phyloP scores from a whole-genome alignment of 345 rosid species.

The Rhizophora mangle region DNA sequence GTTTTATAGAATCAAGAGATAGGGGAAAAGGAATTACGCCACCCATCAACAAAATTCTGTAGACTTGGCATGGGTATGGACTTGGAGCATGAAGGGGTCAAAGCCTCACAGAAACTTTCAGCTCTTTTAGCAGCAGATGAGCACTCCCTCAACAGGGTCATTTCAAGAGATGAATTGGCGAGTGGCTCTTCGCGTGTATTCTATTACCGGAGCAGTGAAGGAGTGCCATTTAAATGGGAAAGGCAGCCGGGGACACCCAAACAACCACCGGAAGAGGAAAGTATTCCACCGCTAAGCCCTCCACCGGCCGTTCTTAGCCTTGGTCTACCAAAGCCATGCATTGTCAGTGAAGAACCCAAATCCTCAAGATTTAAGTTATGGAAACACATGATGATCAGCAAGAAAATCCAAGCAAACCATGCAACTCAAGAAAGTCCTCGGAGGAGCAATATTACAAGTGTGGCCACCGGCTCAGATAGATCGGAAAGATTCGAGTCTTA shows the following conservation, averaged over 20 bases:
- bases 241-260: conserved; percentile 40
- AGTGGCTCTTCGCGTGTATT: conserved; percentile 34
- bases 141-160: conserved; percentile 30
- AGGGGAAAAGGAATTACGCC: no score
- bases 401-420: conserved; percentile 1
- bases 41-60: background rate
- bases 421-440: background rate
- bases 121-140: conserved; percentile 34
- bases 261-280: conserved; percentile 14
- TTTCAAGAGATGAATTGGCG: conserved; percentile 32
- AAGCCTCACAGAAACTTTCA: conserved; percentile 19
- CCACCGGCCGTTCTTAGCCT: conserved; percentile 69
- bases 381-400: conserved; percentile 6
- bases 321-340: conserved; percentile 53
- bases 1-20: no score
- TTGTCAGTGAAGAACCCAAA: conserved; percentile 25
- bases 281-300: conserved; percentile 32
- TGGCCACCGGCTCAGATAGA: background rate
- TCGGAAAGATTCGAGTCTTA: conserved; percentile 3
- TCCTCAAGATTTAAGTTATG: conserved; percentile 35
- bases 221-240: conserved; percentile 51
- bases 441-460: background rate
- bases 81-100: conserved; percentile 7
- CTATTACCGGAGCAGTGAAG: conserved; percentile 25
- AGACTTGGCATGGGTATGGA: conserved; percentile 28